A percentile compares a stretch with the other conserved stretches of the same genome.
Evolutionary conservation across 2,329 filamentous ascomycete genomes (phyloP).

Genomic region (Ceratocystis huliohia): DNA sequence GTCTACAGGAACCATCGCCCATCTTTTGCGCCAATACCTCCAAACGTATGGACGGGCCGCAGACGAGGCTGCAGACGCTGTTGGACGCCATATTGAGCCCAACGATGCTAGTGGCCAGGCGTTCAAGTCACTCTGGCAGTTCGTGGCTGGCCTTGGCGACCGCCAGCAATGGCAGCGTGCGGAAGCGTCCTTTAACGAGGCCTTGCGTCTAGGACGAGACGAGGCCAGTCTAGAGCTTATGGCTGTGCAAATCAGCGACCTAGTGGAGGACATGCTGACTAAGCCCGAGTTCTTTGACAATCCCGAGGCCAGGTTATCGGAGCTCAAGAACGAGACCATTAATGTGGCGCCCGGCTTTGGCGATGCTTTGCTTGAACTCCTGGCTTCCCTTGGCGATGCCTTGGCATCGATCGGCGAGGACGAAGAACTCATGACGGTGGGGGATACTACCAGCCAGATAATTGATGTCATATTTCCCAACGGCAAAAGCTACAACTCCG

Average conservation of each 20-base stretch:
- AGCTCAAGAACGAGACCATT: constrained; percentile 42
- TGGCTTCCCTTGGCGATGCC: constrained; percentile 28
- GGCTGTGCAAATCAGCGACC: constrained; percentile 57
- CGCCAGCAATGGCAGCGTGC: constrained; percentile 61
- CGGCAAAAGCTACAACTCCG: constrained; percentile 49
- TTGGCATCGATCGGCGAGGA: constrained; percentile 59
- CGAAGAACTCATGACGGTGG: constrained; percentile 55
- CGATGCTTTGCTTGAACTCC: constrained; percentile 10
- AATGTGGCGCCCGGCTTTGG: constrained; percentile 40
- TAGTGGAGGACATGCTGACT: constrained; percentile 68
- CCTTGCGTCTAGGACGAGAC: constrained; percentile 60
- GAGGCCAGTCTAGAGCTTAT: constrained; percentile 75
- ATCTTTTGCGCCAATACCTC: constrained; percentile 67
- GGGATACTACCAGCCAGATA: constrained; percentile 54
- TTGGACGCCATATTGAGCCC: constrained; percentile 56
- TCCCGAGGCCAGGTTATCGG: constrained; percentile 43
- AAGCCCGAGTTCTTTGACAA: constrained; percentile 78
- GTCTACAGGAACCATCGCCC: constrained; percentile 66
- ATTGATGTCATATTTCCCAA: constrained; percentile 55
- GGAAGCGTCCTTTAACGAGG: constrained; percentile 52
- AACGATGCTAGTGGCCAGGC: constrained; percentile 67
- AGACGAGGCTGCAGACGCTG: constrained; percentile 51
- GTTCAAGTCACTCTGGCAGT: constrained; percentile 64
- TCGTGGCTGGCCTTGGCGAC: constrained; percentile 70
- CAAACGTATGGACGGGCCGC: constrained; percentile 62